phyloP scores from a whole-genome alignment of 176 grass and related monocot genomes.

The Dactylis glomerata region DNA sequence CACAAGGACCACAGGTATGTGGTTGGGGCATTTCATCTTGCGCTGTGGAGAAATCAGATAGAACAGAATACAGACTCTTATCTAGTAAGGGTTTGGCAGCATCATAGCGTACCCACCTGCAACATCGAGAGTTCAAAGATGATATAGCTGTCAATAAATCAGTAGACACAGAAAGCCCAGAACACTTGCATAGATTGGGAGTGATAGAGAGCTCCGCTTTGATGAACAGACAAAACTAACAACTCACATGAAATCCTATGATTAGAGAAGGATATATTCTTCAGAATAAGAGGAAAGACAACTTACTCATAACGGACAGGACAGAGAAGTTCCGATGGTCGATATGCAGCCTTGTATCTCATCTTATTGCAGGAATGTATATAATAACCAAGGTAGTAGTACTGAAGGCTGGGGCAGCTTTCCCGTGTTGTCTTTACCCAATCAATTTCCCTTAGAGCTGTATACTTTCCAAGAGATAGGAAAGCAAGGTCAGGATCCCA shows the following conservation, averaged over 20 bases:
- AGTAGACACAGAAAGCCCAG: neutral
- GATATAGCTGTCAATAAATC: slow-evolving; percentile 9
- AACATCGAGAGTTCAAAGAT: slow-evolving; percentile 23
- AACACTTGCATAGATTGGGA: neutral
- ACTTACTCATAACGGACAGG: slow-evolving; percentile 84
- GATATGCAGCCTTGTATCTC: slow-evolving; percentile 96
- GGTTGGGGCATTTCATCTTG: slow-evolving; percentile 44
- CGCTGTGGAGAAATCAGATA: slow-evolving; percentile 59
- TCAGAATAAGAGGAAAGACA: neutral
- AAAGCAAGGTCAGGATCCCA: slow-evolving; percentile 98
- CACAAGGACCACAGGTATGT: slow-evolving; percentile 18
- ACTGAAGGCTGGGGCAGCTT: slow-evolving; percentile 67
- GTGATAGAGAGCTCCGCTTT: neutral
- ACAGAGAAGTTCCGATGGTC: slow-evolving; percentile 93
- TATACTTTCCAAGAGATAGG: slow-evolving; percentile 93
- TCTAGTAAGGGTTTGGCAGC: slow-evolving; percentile 71
- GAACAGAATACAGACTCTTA: slow-evolving; percentile 56
- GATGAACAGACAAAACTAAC: neutral
- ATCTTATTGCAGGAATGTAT: slow-evolving; percentile 98
- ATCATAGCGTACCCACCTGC: slow-evolving; percentile 95
- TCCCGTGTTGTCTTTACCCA: slow-evolving; percentile 74
- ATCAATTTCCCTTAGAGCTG: slow-evolving; percentile 81
- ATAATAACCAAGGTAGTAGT: slow-evolving; percentile 98
- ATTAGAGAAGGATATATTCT: neutral
- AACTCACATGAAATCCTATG: neutral